Conservation (phyloP, 441 rosid genomes). For the Viola pubescens region DNA sequence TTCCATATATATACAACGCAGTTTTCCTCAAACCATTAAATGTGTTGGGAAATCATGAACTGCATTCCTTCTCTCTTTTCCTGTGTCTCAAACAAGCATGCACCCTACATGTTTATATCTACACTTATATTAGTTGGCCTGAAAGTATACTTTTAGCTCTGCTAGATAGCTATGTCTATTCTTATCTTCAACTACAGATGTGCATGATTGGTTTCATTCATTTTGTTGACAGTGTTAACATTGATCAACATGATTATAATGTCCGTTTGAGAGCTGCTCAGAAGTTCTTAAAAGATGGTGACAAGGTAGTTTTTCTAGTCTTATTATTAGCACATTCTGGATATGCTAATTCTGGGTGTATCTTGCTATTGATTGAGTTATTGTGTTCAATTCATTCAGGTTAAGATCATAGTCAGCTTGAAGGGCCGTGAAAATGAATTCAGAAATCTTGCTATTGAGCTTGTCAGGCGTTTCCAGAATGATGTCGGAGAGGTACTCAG, state of each 20-base stretch:
- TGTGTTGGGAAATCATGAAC: too few relatives aligned
- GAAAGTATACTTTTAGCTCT: too few relatives aligned
- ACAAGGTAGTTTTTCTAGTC: conserved; percentile 52
- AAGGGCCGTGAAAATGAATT: conserved; percentile 91
- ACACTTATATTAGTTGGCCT: too few relatives aligned
- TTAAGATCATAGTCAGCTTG: conserved; percentile 78
- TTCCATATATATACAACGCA: neutral
- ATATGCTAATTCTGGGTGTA: neutral
- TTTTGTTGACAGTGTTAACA: conserved; percentile 58
- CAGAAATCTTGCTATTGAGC: conserved; percentile 84
- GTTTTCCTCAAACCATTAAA: too few relatives aligned
- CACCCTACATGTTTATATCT: too few relatives aligned
- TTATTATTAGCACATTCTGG: neutral
- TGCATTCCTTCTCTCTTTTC: too few relatives aligned
- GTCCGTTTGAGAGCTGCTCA: conserved; percentile 77
- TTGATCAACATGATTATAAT: conserved; percentile 82
- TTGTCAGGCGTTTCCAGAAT: conserved; percentile 70
- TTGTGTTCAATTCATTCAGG: conserved; percentile 40
- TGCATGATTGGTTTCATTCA: neutral
- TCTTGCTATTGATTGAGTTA: conserved; percentile 11
- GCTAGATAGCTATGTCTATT: too few relatives aligned
- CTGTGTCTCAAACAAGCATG: too few relatives aligned
- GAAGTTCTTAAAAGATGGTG: conserved; percentile 81
- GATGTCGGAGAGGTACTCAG: conserved; percentile 73
- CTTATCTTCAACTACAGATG: neutral